Evolutionary conservation across 2,329 filamentous ascomycete species (phyloP).

Genomic region (Aureobasidium sp.): DNA sequence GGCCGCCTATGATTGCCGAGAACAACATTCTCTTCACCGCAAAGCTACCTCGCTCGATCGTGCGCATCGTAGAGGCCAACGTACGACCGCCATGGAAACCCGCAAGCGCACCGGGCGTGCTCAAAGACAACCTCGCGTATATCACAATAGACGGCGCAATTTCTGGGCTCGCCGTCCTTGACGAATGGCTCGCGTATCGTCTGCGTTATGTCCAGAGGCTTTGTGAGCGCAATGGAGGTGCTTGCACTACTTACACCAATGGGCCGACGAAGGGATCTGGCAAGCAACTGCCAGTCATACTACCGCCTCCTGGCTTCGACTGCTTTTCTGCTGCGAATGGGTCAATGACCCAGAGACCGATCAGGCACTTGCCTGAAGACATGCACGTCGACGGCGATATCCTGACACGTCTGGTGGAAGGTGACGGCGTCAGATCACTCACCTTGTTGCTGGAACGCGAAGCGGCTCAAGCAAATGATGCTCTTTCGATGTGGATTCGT

Average conservation of each 20-base stretch:
- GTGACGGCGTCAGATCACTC: slow-evolving; percentile 23
- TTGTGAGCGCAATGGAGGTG: slow-evolving; percentile 28
- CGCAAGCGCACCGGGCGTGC: slow-evolving; percentile 33
- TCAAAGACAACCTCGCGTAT: slow-evolving; percentile 43
- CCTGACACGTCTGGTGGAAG: slow-evolving; percentile 29
- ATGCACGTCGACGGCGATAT: slow-evolving; percentile 40
- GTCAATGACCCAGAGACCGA: slow-evolving; percentile 19
- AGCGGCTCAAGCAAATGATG: slow-evolving; percentile 20
- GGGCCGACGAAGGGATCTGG: not conserved
- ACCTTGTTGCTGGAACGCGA: slow-evolving; percentile 20
- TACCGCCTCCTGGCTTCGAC: slow-evolving; percentile 23
- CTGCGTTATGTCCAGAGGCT: slow-evolving; percentile 69
- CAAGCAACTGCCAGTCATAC: not conserved
- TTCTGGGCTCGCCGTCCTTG: slow-evolving; percentile 57
- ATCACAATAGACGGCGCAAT: slow-evolving; percentile 47
- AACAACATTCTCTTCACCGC: slow-evolving; percentile 36
- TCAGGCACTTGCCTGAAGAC: slow-evolving; percentile 19
- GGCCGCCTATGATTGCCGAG: not conserved
- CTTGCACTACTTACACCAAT: slow-evolving; percentile 21
- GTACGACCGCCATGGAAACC: slow-evolving; percentile 33
- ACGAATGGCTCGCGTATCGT: slow-evolving; percentile 56
- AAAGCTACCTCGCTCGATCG: slow-evolving; percentile 35
- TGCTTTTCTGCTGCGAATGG: slow-evolving; percentile 18
- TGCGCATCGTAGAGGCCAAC: slow-evolving; percentile 46
- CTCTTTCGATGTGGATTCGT: slow-evolving; percentile 27